Base-by-base conservation (phyloP, 345 rosid genomes). In the Populus alba region DNA sequence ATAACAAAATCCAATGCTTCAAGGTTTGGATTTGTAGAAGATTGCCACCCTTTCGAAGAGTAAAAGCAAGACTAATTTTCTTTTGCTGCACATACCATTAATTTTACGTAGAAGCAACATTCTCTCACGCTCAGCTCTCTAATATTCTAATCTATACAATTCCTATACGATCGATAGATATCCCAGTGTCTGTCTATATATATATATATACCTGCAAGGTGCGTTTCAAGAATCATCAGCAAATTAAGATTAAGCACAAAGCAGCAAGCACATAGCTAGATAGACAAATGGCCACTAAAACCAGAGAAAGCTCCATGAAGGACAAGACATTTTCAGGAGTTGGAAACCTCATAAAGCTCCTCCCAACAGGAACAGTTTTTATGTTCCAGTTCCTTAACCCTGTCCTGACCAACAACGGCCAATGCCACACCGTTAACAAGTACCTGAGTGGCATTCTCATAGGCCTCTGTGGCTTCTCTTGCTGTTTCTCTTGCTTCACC, bases 291-390 rank as follows among this genome's bases (percentile, higher is more conserved):
- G 71, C 51, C 7, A 25, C 25, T 59, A 38, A 29, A 13, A 70
- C 45, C 71, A 80, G 49, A 35, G 66, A 45, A 25, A 71, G 37
- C 39, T 45, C 81, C 62, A 65, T 86, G 38, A 70, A 81, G 45
- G 94, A 81, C 74, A 86, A 63, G 79, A 83, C 94, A 55, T 84
- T 90, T 15, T 35, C 79, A 6, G 92, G 97, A 22, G 45, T 90
- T 0, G 90, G 94, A 3, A 95, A 88, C 86, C 92, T 95, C 45
- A 68, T 95, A 78, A 91, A 87, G 89, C 90, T 93, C 70, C 97
- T 95, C 45, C 98, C 98, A 0, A 91, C 97, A 20, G 98, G 97
- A 78, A 93, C 94, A 1, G 93, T 93, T 74, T 95, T 93, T 82
- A 20, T 88, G 65, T 95, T 87, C 83, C 95, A 89, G 66, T 89